Percentiles rank a stretch among this genome's conserved stretches.
Evolutionary conservation across 306 rosid species (phyloP).

Genomic region (Bauhinia variegata): DNA sequence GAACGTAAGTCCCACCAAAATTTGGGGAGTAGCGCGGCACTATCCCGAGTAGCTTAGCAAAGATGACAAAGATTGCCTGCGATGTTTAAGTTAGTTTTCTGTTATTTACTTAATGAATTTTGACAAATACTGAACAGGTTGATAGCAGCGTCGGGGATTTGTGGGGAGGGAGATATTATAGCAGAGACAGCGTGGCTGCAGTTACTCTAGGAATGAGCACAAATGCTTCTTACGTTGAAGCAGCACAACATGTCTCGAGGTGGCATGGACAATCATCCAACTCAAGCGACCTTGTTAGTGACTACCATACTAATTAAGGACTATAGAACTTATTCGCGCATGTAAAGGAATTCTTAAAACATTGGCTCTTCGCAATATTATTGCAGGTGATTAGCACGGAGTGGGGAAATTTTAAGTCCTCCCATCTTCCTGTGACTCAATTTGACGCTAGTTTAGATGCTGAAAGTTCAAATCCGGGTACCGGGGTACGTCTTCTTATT

Average conservation of each 20-base stretch:
- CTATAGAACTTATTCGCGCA: neutral
- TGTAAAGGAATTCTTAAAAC: neutral
- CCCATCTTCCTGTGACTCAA: constrained; percentile 60
- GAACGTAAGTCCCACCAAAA: too few species aligned
- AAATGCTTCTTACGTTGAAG: constrained; percentile 69
- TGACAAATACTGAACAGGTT: constrained; percentile 48
- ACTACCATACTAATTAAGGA: neutral
- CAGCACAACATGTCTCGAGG: constrained; percentile 42
- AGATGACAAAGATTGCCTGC: too few species aligned
- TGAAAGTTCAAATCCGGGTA: constrained; percentile 62
- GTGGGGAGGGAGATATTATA: constrained; percentile 78
- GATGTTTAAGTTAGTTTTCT: too few species aligned
- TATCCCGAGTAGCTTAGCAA: too few species aligned
- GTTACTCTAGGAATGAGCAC: constrained; percentile 63
- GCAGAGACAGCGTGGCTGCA: constrained; percentile 61
- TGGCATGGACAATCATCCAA: constrained; percentile 46
- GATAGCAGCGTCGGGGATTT: constrained; percentile 70
- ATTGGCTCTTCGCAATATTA: constrained; percentile 26
- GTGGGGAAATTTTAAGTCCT: constrained; percentile 65
- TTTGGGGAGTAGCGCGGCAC: too few species aligned
- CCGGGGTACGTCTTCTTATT: constrained; percentile 42
- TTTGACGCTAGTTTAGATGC: constrained; percentile 60
- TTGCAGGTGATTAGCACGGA: constrained; percentile 67
- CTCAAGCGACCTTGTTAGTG: constrained; percentile 59
- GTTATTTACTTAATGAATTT: neutral